phyloP scores from a whole-genome alignment of 257 asterid genomes.

The Oldenlandia corymbosa region DNA sequence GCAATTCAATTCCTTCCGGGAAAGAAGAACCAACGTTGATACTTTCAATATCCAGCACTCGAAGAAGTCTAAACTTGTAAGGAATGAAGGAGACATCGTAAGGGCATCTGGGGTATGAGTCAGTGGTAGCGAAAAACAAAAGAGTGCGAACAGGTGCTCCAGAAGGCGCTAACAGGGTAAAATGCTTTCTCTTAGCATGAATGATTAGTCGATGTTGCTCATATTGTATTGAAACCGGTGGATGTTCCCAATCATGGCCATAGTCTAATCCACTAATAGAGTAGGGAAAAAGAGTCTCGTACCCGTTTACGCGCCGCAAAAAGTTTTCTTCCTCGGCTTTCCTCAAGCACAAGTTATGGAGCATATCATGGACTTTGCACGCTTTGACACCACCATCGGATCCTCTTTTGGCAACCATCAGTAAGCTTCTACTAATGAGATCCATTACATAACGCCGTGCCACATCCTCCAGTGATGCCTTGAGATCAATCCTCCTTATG shows the following conservation, averaged over 20 bases:
- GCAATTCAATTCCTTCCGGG: background rate
- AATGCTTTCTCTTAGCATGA: constrained; percentile 3
- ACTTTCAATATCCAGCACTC: constrained; percentile 7
- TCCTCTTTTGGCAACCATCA: constrained; percentile 1
- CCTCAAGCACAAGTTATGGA: constrained; percentile 16
- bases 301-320: background rate
- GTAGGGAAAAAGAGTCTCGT: background rate
- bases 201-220: background rate
- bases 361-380: constrained; percentile 18
- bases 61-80: constrained; percentile 5
- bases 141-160: constrained; percentile 14
- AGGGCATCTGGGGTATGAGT: background rate
- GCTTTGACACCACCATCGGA: constrained; percentile 8
- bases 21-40: background rate
- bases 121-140: background rate
- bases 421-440: constrained; percentile 17
- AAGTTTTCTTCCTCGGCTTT: constrained; percentile 11
- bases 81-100: background rate
- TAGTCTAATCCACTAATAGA: background rate
- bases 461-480: background rate
- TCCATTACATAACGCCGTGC: constrained; percentile 14
- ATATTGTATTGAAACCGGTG: background rate
- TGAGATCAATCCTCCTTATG: background rate
- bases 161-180: constrained; percentile 11
- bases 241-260: background rate